A percentile compares a stretch with the other conserved stretches of the same genome.
Evolutionary conservation across 2,329 filamentous ascomycete genomes (phyloP).

Genomic region (Fusarium miscanthi): DNA sequence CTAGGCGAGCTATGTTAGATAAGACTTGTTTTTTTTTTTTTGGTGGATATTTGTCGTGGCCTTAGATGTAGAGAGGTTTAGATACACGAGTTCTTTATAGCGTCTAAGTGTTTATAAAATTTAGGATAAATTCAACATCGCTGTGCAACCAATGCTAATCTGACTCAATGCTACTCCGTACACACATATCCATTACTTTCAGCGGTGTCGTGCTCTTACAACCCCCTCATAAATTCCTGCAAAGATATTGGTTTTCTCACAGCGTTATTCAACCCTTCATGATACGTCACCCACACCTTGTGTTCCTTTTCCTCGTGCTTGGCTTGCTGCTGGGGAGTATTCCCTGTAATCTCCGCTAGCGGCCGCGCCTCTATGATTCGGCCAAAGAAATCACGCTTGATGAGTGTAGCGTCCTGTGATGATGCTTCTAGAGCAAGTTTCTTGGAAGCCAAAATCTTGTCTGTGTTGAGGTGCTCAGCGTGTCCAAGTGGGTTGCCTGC

Average conservation of each 20-base stretch:
- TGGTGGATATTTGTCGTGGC: not conserved
- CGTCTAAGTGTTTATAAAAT: slow-evolving; percentile 11
- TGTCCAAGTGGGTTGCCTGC: slow-evolving; percentile 55
- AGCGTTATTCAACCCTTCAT: slow-evolving; percentile 93
- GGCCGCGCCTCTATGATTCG: slow-evolving; percentile 67
- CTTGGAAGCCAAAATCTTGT: slow-evolving; percentile 49
- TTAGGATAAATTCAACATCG: slow-evolving; percentile 9
- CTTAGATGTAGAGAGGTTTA: slow-evolving; percentile 36
- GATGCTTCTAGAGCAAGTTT: slow-evolving; percentile 49
- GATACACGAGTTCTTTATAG: slow-evolving; percentile 28
- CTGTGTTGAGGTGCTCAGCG: slow-evolving; percentile 49
- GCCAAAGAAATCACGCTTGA: slow-evolving; percentile 89
- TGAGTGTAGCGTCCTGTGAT: slow-evolving; percentile 51
- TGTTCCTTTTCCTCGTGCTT: slow-evolving; percentile 58
- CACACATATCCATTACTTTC: not conserved
- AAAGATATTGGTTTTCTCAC: slow-evolving; percentile 88
- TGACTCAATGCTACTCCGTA: not conserved
- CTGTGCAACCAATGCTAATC: slow-evolving; percentile 22
- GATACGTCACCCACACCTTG: slow-evolving; percentile 86
- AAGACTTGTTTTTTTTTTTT: slow-evolving; percentile 8
- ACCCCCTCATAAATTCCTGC: slow-evolving; percentile 77
- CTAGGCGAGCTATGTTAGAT: slow-evolving; percentile 46
- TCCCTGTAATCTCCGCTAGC: slow-evolving; percentile 56
- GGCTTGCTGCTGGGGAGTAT: slow-evolving; percentile 48
- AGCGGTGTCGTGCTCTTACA: slow-evolving; percentile 54